phyloP scores from a whole-genome alignment of 768 basidiomycete species.

The Russula ochroleuca region DNA sequence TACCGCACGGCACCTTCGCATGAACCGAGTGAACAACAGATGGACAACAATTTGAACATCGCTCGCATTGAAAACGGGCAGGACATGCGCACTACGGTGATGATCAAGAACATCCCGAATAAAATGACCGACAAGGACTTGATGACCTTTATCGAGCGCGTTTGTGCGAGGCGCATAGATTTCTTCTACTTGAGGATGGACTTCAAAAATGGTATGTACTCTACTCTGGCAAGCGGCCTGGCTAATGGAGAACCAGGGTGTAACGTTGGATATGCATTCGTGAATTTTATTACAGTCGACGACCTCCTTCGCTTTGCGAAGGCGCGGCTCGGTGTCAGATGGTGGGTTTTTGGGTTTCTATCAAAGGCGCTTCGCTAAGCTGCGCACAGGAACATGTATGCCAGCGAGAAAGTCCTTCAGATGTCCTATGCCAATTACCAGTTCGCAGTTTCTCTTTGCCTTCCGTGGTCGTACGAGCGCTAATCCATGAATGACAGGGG shows the following conservation, averaged over 20 bases:
- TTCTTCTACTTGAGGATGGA: constrained; percentile 88
- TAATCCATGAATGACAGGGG: constrained; percentile 46
- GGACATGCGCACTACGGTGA: constrained; percentile 80
- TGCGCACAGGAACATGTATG: constrained; percentile 76
- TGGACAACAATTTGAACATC: constrained; percentile 61
- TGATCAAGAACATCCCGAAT: constrained; percentile 92
- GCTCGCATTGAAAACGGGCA: constrained; percentile 67
- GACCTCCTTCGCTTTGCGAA: constrained; percentile 75
- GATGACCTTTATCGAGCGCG: constrained; percentile 60
- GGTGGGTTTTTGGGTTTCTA: constrained; percentile 45
- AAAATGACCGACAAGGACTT: constrained; percentile 80
- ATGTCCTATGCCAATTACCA: constrained; percentile 94
- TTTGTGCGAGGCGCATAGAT: constrained; percentile 74
- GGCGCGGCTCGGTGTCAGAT: constrained; percentile 71
- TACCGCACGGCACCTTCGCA: constrained; percentile 17
- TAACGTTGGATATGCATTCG: constrained; percentile 81
- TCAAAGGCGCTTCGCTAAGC: background rate
- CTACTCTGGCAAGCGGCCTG: background rate
- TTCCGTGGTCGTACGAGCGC: background rate
- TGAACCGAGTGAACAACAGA: constrained; percentile 29
- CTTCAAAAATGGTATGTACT: constrained; percentile 63
- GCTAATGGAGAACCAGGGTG: constrained; percentile 45
- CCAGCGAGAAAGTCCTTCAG: constrained; percentile 84
- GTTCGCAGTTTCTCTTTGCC: constrained; percentile 43
- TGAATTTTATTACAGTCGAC: constrained; percentile 79